Conservation (phyloP, 2,329 filamentous ascomycete genomes). For the Stagonosporopsis tanaceti region DNA sequence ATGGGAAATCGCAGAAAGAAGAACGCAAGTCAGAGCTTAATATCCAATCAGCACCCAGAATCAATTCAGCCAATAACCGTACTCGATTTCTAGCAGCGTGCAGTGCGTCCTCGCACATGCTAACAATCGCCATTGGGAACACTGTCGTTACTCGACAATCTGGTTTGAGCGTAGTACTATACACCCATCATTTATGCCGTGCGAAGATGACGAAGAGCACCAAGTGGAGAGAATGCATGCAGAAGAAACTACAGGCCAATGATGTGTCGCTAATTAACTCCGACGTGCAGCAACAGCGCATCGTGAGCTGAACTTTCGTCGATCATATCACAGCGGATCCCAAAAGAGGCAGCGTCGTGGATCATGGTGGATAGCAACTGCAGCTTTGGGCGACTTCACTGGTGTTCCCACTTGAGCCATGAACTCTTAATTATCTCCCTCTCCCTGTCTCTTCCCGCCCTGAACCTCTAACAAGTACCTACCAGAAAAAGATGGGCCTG, state of each 20-base stretch:
- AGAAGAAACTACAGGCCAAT: conserved; percentile 5
- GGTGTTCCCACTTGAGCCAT: neutral
- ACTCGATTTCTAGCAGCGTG: neutral
- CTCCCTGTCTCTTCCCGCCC: neutral
- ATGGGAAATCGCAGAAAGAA: neutral
- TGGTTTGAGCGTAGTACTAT: neutral
- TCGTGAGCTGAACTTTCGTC: conserved; percentile 11
- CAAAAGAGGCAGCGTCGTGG: conserved; percentile 3
- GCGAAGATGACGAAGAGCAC: neutral
- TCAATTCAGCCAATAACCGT: neutral
- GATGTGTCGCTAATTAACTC: conserved; percentile 4
- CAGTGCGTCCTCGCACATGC: neutral
- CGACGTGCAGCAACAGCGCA: conserved; percentile 14
- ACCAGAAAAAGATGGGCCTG: conserved; percentile 18
- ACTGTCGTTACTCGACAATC: neutral
- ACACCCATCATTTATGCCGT: neutral
- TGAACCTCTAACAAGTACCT: neutral
- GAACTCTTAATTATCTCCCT: neutral
- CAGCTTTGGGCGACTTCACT: conserved; percentile 1
- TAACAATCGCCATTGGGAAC: neutral
- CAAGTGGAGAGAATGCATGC: conserved; percentile 11
- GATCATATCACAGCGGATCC: conserved; percentile 6
- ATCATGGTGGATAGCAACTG: neutral
- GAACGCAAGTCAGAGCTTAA: neutral
- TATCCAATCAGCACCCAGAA: neutral